Percentiles rank a stretch among this genome's conserved stretches.
phyloP scores from a whole-genome alignment of 495 filamentous ascomycete species.

The Achaetomiella virescens region DNA sequence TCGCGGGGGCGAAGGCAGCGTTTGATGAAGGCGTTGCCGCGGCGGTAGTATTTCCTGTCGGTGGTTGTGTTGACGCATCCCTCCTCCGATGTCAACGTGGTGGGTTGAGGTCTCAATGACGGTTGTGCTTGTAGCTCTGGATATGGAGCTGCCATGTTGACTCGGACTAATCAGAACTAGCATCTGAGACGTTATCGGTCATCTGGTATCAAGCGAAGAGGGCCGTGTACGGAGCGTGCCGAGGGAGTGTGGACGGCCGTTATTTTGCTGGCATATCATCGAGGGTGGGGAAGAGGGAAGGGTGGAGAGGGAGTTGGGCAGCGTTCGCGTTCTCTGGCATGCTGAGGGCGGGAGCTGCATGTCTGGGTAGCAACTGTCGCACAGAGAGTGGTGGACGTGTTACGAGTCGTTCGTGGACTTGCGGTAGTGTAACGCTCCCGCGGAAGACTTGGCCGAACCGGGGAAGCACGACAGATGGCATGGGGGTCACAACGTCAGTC shows the following conservation, averaged over 20 bases:
- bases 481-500: neutral
- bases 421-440: slow-evolving; percentile 7
- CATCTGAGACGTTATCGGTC: neutral
- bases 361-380: slow-evolving; percentile 4
- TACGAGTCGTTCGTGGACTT: slow-evolving; percentile 3
- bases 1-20: slow-evolving; percentile 6
- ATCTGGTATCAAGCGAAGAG: neutral
- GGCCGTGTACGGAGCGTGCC: neutral
- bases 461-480: neutral
- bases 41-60: slow-evolving; percentile 8
- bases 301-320: neutral
- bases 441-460: neutral
- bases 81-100: slow-evolving; percentile 1
- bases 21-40: slow-evolving; percentile 13
- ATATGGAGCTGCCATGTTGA: slow-evolving; percentile 1
- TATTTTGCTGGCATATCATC: neutral
- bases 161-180: neutral
- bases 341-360: slow-evolving; percentile 6
- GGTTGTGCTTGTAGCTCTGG: neutral
- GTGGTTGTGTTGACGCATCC: slow-evolving; percentile 1
- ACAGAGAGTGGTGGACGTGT: neutral
- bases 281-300: neutral
- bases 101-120: neutral
- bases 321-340: neutral
- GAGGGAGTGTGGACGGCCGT: neutral